Base-by-base conservation (phyloP, 495 filamentous ascomycete genomes). In the Hypomontagnella monticulosa region DNA sequence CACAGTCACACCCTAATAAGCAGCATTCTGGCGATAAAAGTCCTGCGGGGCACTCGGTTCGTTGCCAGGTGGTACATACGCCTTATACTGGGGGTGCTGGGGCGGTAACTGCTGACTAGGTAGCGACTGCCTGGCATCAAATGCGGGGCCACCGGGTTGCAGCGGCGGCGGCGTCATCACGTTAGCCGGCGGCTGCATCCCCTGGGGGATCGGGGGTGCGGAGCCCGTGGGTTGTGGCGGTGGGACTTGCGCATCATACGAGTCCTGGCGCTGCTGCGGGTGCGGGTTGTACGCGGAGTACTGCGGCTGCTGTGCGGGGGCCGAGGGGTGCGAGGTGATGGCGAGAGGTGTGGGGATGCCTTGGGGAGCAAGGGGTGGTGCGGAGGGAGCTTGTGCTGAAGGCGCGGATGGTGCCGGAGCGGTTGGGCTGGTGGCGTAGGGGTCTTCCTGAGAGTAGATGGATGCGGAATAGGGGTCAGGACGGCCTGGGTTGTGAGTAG, bases 401-500 rank as follows among this genome's bases (percentile, higher is more conserved):
- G 53, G 59, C 2, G 75, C 72, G 11, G 73, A 64, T 9, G 72
- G 62, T 2, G 70, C 57, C 8, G 70, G 67, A 19, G 57, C 66
- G 3, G 63, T 72, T 18, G 74, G 73, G 46, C 72, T 78, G 0
- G 77, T 61, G 6, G 72, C 69, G 37, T 81, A 84, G 15, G 76
- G 81, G 38, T 89, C 85, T 3, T 91, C 88, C 33, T 80, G 76
- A 1, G 84, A 81, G 67, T 90, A 89, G 49, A 78, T 76, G 4
- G 88, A 85, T 4, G 85, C 81, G 5, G 84, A 83, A 58, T 89
- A 91, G 0, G 86, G 79, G 6, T 72, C 75, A 19, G 74, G 66
- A 3, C 76, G 74, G 30, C 74, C 72, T 7, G 78, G 70, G 50
- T 83, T 80, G 53, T 82, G 84, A 47, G 83, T 83, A 38, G 81